Evolutionary conservation across 164 flowering plant species (phyloP), one percentile per base, ranked within the genome.

Genomic region (Sedum album): DNA sequence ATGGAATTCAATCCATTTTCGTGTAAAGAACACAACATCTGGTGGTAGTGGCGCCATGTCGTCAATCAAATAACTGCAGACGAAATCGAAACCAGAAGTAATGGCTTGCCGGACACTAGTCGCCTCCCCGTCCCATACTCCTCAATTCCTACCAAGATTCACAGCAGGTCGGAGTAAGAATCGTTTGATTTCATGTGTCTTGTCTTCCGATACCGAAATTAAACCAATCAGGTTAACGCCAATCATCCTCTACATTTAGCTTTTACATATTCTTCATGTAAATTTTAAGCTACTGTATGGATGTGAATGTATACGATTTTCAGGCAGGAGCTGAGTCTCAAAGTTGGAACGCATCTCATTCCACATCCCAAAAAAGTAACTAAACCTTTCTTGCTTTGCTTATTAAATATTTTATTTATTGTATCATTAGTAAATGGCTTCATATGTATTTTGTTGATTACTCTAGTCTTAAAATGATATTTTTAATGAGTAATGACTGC

Each of bases 331-430:
- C 66, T 87, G 71, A 83, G 85, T 17, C 76, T 90, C 13, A 73
- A 73, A 69, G 82, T 86, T 80, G 98, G 98, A 72, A 77, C 88
- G 55, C 88, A 88, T 73, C 88, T 84, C 65, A 88, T 90, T 72
- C 98, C 98, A 31, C 98, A 93, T 69, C 98, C 98, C 14, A 80
- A 72, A 8, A 93, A 93, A 93, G 96, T 93, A 80, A 14, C 2
- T 33, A 23, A 14, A 21, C 18, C 33, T 46, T 51, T 11, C 23
- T 36, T 23, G 35, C 39, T 64, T n/a, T 2, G 20, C 2, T n/a
- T n/a, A n/a, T n/a, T n/a, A n/a, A n/a, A n/a, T n/a, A n/a, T n/a
- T n/a, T n/a, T n/a, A n/a, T n/a, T n/a, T n/a, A n/a, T n/a, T n/a
- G n/a, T n/a, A n/a, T n/a, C n/a, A n/a, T n/a, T n/a, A n/a, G n/a